Evolutionary conservation across 768 basidiomycete genomes (phyloP).

Genomic region (Sporobolomyces phaffii): DNA sequence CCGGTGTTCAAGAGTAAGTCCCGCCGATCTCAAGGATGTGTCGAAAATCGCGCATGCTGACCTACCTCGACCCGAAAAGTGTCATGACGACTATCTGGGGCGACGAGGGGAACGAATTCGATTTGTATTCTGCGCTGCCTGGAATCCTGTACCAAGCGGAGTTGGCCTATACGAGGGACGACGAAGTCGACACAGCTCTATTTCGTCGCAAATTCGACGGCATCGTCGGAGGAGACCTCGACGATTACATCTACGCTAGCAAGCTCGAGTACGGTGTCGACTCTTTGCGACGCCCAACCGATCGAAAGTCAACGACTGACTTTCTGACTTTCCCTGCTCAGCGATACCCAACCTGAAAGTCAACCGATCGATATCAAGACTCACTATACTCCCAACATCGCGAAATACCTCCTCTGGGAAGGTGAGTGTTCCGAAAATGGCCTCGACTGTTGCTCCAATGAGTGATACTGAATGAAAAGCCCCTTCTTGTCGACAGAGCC

Average conservation of each 20-base stretch:
- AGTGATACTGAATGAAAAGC: no score
- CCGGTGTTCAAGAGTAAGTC: constrained; percentile 33
- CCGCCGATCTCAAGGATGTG: no score
- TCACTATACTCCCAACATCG: constrained; percentile 37
- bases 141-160: constrained; percentile 38
- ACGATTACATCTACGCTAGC: constrained; percentile 38
- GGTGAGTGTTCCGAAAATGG: constrained; percentile 12
- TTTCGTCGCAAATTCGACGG: constrained; percentile 40
- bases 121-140: constrained; percentile 32
- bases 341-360: constrained; percentile 38
- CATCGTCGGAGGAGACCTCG: constrained; percentile 36
- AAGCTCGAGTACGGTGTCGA: constrained; percentile 33
- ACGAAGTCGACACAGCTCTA: constrained; percentile 38
- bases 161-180: constrained; percentile 24
- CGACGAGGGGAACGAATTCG: constrained; percentile 41
- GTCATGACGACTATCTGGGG: constrained; percentile 39
- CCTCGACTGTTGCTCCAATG: not conserved
- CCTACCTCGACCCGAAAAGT: no score
- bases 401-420: constrained; percentile 41
- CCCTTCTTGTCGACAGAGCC: constrained; percentile 28
- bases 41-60: no score
- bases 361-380: constrained; percentile 34
- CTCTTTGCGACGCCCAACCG: not conserved
- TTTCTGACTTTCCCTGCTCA: not conserved
- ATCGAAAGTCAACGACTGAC: not conserved